Conservation (phyloP, 1,284 basidiomycete genomes). For the Sphagnurus paluster region DNA sequence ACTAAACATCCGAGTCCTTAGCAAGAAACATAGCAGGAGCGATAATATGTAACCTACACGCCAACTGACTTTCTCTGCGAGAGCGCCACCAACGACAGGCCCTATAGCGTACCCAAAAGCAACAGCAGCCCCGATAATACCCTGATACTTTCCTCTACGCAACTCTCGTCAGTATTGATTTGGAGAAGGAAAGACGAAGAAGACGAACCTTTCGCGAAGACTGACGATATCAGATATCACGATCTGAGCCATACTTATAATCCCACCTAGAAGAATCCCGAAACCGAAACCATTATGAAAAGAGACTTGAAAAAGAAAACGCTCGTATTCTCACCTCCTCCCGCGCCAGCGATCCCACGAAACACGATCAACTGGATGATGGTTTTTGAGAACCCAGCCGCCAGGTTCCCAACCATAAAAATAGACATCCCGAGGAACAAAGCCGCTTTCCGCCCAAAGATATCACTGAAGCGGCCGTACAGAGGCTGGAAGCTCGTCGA, state of each 20-base stretch:
- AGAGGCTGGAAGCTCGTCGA: constrained; percentile 65
- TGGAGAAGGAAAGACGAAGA: background rate
- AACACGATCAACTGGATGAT: constrained; percentile 77
- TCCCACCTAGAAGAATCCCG: constrained; percentile 39
- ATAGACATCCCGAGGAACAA: constrained; percentile 60
- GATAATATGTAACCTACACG: constrained; percentile 38
- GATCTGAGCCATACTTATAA: constrained; percentile 66
- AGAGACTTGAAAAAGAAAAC: background rate
- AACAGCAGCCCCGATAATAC: constrained; percentile 56
- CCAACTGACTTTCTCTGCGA: constrained; percentile 63
- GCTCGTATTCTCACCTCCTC: constrained; percentile 52
- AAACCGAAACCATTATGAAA: background rate
- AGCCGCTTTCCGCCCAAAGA: constrained; percentile 72
- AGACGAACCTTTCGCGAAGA: constrained; percentile 53
- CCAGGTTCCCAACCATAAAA: constrained; percentile 63
- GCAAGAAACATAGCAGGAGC: background rate
- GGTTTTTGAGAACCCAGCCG: constrained; percentile 58
- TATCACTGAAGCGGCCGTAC: constrained; percentile 73
- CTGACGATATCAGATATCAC: constrained; percentile 66
- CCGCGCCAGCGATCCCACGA: constrained; percentile 65
- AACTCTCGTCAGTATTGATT: background rate
- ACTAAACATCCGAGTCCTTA: constrained; percentile 31
- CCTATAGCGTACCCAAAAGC: constrained; percentile 54
- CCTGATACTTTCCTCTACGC: constrained; percentile 62
- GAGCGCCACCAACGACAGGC: constrained; percentile 57